Conservation (phyloP, 805 yeast genomes). For the Lipomyces mesembrius region DNA sequence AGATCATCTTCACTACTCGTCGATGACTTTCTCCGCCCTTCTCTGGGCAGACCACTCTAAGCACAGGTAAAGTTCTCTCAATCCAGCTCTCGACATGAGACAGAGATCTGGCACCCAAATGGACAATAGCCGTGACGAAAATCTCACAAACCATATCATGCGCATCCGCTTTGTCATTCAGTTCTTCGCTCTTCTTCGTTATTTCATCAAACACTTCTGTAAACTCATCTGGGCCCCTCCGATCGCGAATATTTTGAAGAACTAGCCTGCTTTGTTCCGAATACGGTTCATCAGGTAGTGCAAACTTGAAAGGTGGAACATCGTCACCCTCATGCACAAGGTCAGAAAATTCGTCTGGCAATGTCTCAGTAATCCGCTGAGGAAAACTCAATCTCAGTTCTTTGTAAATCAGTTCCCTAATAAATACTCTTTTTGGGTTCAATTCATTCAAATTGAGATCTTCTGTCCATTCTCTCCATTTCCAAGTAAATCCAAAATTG, state of each 20-base stretch:
- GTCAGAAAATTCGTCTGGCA: constrained; percentile 60
- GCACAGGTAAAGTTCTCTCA: constrained; percentile 48
- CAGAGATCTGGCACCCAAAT: constrained; percentile 85
- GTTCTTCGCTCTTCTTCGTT: constrained; percentile 32
- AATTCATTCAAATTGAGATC: constrained; percentile 52
- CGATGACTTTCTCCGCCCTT: constrained; percentile 39
- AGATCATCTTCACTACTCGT: constrained; percentile 59
- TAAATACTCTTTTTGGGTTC: constrained; percentile 76
- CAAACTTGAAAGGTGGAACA: constrained; percentile 47
- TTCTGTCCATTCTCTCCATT: constrained; percentile 91
- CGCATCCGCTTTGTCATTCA: constrained; percentile 37
- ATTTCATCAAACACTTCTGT: constrained; percentile 33
- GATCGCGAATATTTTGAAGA: constrained; percentile 31
- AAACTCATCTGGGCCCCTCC: constrained; percentile 27
- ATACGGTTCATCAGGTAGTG: constrained; percentile 27
- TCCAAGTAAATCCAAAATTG: constrained; percentile 95
- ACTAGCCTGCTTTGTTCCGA: constrained; percentile 24
- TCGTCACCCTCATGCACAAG: constrained; percentile 30
- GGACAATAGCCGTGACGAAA: constrained; percentile 71
- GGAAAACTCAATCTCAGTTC: constrained; percentile 83
- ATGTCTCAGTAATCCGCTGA: constrained; percentile 69
- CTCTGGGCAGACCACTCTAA: constrained; percentile 42
- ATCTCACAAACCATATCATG: constrained; percentile 50
- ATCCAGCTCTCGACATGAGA: constrained; percentile 71
- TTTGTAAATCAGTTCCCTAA: constrained; percentile 77